Conservation (phyloP, 805 yeast species). For the Tanozyma kutaoensis region DNA sequence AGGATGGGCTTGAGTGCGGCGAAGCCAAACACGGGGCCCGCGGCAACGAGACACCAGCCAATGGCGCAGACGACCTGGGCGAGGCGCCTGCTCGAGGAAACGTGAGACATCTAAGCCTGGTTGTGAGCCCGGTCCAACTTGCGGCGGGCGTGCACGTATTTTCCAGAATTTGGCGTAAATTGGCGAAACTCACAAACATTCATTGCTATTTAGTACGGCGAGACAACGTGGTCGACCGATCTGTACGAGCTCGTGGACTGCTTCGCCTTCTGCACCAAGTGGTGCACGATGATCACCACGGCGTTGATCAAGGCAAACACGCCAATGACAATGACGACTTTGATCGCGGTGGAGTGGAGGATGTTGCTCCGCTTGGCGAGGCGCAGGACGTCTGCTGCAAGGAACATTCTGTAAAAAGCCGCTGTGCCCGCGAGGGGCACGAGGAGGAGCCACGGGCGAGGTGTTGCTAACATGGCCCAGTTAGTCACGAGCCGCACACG, state of each 20-base stretch:
- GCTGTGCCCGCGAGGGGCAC: too few relatives aligned
- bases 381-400: too few relatives aligned
- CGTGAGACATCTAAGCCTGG: constrained; percentile 3
- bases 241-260: constrained; percentile 17
- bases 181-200: too few relatives aligned
- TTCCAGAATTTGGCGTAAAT: too few relatives aligned
- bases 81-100: constrained; percentile 15
- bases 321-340: constrained; percentile 19
- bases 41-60: constrained; percentile 79
- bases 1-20: constrained; percentile 87
- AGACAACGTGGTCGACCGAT: constrained; percentile 19
- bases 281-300: constrained; percentile 24
- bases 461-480: too few relatives aligned
- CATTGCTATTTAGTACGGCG: too few relatives aligned
- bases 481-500: too few relatives aligned
- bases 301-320: constrained; percentile 21
- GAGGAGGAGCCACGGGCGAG: too few relatives aligned
- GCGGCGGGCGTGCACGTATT: too few relatives aligned
- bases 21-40: constrained; percentile 91
- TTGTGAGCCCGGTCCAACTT: neutral
- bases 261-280: constrained; percentile 16
- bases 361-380: neutral
- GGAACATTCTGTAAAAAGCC: too few relatives aligned
- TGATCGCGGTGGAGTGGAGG: constrained; percentile 3
- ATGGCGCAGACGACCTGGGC: constrained; percentile 64